These are phyloP conservation scores for Zalaria obscura DNA, from an alignment of 2,329 filamentous ascomycete genomes.

Conservation along the genomic window DNA sequence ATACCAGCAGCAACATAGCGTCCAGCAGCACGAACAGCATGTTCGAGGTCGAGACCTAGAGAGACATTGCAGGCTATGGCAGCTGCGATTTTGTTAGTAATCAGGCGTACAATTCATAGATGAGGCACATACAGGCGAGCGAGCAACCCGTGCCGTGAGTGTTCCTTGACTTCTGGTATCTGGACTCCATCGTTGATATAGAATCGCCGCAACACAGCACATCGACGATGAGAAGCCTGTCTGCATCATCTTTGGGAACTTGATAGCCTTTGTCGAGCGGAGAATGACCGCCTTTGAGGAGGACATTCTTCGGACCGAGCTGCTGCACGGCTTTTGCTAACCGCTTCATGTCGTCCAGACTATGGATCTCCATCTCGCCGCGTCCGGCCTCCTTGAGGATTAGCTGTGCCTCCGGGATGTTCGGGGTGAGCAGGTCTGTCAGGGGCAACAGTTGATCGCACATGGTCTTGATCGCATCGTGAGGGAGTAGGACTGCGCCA, in stretches of 20 bases:
- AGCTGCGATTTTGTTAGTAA: constrained; percentile 27
- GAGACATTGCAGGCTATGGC: constrained; percentile 64
- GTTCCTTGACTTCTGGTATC: constrained; percentile 59
- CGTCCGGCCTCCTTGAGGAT: constrained; percentile 43
- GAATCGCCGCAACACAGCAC: constrained; percentile 52
- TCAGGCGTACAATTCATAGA: not conserved
- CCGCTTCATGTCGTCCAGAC: constrained; percentile 50
- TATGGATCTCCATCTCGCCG: constrained; percentile 33
- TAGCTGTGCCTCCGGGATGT: constrained; percentile 59
- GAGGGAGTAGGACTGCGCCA: constrained; percentile 54
- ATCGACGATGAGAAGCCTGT: constrained; percentile 59
- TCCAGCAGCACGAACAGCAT: constrained; percentile 53
- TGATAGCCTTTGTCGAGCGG: constrained; percentile 54
- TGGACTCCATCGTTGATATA: constrained; percentile 48
- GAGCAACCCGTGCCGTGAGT: constrained; percentile 95
- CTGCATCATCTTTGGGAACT: constrained; percentile 42
- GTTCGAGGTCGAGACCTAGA: constrained; percentile 39
- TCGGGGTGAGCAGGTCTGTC: constrained; percentile 60
- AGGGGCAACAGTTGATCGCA: constrained; percentile 46
- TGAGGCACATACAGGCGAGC: constrained; percentile 54
- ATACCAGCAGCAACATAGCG: constrained; percentile 62
- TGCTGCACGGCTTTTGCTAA: constrained; percentile 52
- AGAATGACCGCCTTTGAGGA: constrained; percentile 85
- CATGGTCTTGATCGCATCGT: constrained; percentile 48
- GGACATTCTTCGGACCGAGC: constrained; percentile 64